Base-by-base conservation (phyloP, 2,329 filamentous ascomycete genomes). In the Clonostachys sp. region DNA sequence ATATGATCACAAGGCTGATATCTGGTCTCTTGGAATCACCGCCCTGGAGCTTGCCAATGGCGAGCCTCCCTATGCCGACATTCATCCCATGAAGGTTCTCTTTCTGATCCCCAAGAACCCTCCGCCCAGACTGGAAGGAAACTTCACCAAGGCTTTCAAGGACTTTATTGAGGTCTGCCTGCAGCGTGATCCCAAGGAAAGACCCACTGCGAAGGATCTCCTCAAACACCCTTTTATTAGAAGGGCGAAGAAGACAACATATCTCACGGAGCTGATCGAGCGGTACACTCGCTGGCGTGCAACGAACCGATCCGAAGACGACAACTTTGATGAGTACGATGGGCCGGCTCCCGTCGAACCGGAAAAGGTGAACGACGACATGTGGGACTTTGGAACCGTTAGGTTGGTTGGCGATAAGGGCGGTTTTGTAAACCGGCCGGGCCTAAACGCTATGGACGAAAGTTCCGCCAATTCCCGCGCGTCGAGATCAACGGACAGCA, bases 321-420 rank as follows among this genome's bases (percentile, higher is more conserved):
- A 48, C 35, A 45, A 48, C 10, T 65, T 62, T 57, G 83, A 88
- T 18, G 75, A 35, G 10, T 34, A 34, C 24, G 20, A 45, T 34
- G 18, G 42, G n/a, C 18, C 20, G 5, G 12, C 44, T 14, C n/a
- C 35, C 14, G 12, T 20, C 16, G 42, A 73, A 9, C 74, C 80
- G 36, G 76, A 81, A 42, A 78, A 87, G 34, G 72, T 80, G 8
- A 78, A 86, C 51, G 89, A 96, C 63, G 94, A 97, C 64, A 82
- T 97, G 62, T 99, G 94, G 94, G 94, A 99, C 65, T 99, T 99
- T 72, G 94, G 94, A 41, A 99, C 94, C 0, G 89, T 99, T 45
- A 81, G 91, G 48, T 84, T 95, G 6, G 84, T 86, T n/a, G 81
- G 79, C 34, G 82, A 85, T 46, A 78, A 81, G 30, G 83, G 84